Percentiles rank a stretch among this genome's conserved stretches.
Evolutionary conservation across 2,329 filamentous ascomycete species (phyloP).

Genomic region (Davidsoniella neocaledoniae): DNA sequence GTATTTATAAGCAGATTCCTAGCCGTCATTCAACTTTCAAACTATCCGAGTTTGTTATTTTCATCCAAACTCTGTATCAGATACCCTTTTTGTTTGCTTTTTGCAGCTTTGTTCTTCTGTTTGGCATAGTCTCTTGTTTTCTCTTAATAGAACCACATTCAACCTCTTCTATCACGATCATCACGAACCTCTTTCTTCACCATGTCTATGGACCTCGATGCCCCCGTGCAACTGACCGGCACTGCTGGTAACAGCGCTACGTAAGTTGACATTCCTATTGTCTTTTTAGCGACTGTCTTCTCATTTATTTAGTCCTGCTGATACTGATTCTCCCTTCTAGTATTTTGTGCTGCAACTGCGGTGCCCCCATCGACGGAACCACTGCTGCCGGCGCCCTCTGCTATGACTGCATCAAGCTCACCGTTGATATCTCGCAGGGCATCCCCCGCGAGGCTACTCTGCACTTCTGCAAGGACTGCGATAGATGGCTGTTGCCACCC

Average conservation of each 20-base stretch:
- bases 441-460: slow-evolving; percentile 82
- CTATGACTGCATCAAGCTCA: slow-evolving; percentile 89
- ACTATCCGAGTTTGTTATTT: not conserved
- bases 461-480: slow-evolving; percentile 87
- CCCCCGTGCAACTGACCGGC: slow-evolving; percentile 24
- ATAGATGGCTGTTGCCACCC: slow-evolving; percentile 81
- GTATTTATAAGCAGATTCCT: not conserved
- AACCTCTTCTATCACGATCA: not conserved
- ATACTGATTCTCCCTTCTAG: slow-evolving; percentile 23
- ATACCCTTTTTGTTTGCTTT: not conserved
- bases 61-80: not conserved
- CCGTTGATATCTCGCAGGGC: slow-evolving; percentile 79
- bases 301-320: not conserved
- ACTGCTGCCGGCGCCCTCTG: slow-evolving; percentile 73
- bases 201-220: slow-evolving; percentile 29
- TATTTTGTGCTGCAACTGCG: slow-evolving; percentile 98
- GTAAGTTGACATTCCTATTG: slow-evolving; percentile 19
- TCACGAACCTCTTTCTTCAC: not conserved
- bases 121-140: not conserved
- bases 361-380: slow-evolving; percentile 86
- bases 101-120: not conserved
- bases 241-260: slow-evolving; percentile 21
- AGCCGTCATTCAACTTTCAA: not conserved
- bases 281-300: not conserved
- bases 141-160: not conserved